Evolutionary conservation across 106 monocot species (phyloP).

Genomic region (Acorus calamus): DNA sequence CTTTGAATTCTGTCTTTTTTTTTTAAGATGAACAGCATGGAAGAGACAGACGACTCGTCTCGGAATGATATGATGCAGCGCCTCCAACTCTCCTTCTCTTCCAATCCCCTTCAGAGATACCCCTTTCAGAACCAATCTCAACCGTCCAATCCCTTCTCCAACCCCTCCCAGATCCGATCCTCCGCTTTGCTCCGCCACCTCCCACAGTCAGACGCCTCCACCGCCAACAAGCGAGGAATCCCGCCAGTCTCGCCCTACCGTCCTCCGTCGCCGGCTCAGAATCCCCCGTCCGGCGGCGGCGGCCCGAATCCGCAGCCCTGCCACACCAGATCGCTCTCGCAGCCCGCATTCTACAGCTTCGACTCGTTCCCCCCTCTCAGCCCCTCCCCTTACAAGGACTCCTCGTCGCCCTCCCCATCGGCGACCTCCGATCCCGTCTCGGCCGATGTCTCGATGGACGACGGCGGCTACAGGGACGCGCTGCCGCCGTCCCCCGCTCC

Average conservation of each 20-base stretch:
- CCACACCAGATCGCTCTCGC: conserved; percentile 27
- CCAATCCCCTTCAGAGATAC: no score
- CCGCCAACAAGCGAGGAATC: conserved; percentile 9
- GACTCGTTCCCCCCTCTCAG: conserved; percentile 12
- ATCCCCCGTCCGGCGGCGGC: not conserved
- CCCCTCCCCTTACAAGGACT: not conserved
- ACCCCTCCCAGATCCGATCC: not conserved
- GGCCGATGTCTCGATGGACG: not conserved
- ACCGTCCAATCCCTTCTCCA: not conserved
- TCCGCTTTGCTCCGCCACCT: not conserved
- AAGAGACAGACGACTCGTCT: conserved; percentile 5
- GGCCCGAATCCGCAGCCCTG: not conserved
- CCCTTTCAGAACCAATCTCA: no score
- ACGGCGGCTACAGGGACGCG: not conserved
- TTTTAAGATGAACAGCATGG: not conserved
- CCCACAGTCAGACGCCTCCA: not conserved
- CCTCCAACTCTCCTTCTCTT: not conserved
- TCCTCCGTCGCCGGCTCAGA: not conserved
- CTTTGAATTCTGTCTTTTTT: no score
- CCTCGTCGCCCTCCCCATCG: no score
- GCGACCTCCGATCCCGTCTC: not conserved
- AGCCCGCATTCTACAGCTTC: conserved; percentile 21
- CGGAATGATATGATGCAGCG: conserved; percentile 8
- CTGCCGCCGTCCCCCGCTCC: not conserved
- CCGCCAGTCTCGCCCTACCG: conserved; percentile 8